Conservation (phyloP, 352 stramenopile genomes). For the Globisporangium paroecandrum region DNA sequence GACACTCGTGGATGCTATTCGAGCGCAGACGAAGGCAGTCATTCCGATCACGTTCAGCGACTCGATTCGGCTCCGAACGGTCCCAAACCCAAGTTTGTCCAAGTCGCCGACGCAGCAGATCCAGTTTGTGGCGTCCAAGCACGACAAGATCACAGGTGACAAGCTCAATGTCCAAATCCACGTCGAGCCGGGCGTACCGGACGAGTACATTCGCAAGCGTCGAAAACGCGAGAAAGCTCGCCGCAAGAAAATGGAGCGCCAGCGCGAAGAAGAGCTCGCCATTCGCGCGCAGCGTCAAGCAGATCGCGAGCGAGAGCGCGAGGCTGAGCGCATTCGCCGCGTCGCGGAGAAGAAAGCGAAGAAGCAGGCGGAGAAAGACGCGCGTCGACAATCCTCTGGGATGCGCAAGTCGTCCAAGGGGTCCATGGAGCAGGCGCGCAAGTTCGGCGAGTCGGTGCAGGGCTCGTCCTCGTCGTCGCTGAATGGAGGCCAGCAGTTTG, state of each 20-base stretch:
- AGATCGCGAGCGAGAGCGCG: conserved; percentile 55
- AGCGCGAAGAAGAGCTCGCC: conserved; percentile 73
- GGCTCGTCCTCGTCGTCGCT: conserved; percentile 29
- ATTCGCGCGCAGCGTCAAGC: conserved; percentile 68
- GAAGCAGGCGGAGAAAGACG: conserved; percentile 75
- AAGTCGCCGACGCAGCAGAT: conserved; percentile 63
- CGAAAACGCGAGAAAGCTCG: conserved; percentile 80
- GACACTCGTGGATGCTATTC: conserved; percentile 78
- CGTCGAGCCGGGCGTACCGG: conserved; percentile 58
- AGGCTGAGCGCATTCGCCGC: conserved; percentile 69
- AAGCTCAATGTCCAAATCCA: conserved; percentile 45
- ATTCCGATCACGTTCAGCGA: conserved; percentile 78
- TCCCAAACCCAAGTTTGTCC: conserved; percentile 39
- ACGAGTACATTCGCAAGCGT: conserved; percentile 86
- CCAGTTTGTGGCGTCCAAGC: conserved; percentile 48
- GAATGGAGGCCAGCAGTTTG: conserved; percentile 30
- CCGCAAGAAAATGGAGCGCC: conserved; percentile 64
- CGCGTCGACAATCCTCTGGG: conserved; percentile 34
- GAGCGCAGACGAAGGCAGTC: conserved; percentile 35
- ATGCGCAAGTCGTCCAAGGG: conserved; percentile 42
- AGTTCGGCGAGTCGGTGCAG: conserved; percentile 70
- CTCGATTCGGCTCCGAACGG: conserved; percentile 51
- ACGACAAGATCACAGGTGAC: conserved; percentile 48
- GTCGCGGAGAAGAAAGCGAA: conserved; percentile 87
- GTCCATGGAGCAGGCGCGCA: conserved; percentile 56